Percentiles rank a stretch among this genome's conserved stretches.
These are phyloP conservation scores for Kuraishia capsulata DNA, from an alignment of 805 yeast genomes.

Conservation along the genomic window DNA sequence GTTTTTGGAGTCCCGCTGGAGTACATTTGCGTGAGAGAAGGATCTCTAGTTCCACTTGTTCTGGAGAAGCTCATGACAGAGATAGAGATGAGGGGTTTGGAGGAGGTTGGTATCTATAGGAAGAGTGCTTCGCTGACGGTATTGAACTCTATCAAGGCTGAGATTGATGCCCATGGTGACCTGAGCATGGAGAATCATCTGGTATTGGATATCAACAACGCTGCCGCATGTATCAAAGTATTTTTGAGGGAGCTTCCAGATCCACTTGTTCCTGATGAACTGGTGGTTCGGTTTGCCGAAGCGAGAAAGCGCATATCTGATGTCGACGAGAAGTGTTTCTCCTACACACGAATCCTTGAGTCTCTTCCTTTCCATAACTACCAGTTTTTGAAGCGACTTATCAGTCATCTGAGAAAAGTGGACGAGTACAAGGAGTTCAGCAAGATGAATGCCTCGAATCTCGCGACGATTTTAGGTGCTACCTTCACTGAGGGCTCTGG, in stretches of 20 bases:
- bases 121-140: conserved; percentile 45
- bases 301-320: conserved; percentile 17
- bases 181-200: conserved; percentile 32
- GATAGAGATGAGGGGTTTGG: conserved; percentile 79
- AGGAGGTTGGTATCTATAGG: conserved; percentile 87
- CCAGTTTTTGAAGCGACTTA: conserved; percentile 55
- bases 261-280: conserved; percentile 60
- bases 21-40: conserved; percentile 67
- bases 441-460: conserved; percentile 81
- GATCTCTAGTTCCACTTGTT: conserved; percentile 51
- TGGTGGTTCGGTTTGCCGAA: conserved; percentile 48
- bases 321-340: conserved; percentile 11
- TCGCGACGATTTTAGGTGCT: conserved; percentile 82
- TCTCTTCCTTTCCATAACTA: conserved; percentile 59
- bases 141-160: conserved; percentile 30
- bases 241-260: conserved; percentile 84
- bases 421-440: conserved; percentile 59
- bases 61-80: conserved; percentile 59
- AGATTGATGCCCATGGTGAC: conserved; percentile 37
- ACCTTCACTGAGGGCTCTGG: conserved; percentile 47
- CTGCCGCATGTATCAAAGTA: conserved; percentile 81
- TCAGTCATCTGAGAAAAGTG: conserved; percentile 62
- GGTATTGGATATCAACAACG: conserved; percentile 68
- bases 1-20: conserved; percentile 86
- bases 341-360: conserved; percentile 15